These are phyloP conservation scores for Turnera subulata DNA, from an alignment of 345 rosid genomes.

Conservation along the genomic window DNA sequence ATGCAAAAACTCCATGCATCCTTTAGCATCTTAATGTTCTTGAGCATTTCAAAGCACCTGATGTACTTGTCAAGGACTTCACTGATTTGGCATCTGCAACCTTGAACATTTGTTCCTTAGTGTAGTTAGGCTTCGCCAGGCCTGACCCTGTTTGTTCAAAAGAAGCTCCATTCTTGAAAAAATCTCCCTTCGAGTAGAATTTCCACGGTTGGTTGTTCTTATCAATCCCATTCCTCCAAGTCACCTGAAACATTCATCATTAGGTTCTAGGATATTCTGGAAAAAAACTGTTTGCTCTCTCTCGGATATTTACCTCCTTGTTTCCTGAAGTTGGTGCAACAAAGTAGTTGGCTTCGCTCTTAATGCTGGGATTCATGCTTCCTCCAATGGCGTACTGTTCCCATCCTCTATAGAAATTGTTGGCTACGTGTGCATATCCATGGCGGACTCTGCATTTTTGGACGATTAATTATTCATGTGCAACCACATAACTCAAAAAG, in stretches of 20 bases:
- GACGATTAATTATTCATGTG: neutral
- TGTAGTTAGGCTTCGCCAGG: conserved; percentile 45
- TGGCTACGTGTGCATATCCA: conserved; percentile 71
- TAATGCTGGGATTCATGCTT: conserved; percentile 48
- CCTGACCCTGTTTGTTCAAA: conserved; percentile 44
- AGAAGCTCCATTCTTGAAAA: conserved; percentile 57
- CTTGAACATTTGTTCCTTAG: conserved; percentile 34
- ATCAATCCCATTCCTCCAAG: conserved; percentile 42
- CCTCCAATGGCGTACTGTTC: conserved; percentile 77
- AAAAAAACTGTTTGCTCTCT: neutral
- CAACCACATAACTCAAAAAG: neutral
- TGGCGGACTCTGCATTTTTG: conserved; percentile 45
- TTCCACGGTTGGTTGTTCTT: conserved; percentile 41
- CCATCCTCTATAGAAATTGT: conserved; percentile 84
- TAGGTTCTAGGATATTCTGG: too few species aligned
- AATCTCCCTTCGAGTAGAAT: conserved; percentile 51
- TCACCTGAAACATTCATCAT: conserved; percentile 24
- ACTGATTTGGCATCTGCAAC: conserved; percentile 42
- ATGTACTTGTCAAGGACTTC: conserved; percentile 39
- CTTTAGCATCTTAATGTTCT: conserved; percentile 10
- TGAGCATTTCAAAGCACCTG: conserved; percentile 36
- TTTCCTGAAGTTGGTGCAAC: conserved; percentile 17
- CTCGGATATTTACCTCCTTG: neutral
- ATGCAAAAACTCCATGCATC: too few species aligned
- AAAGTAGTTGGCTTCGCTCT: conserved; percentile 70